Base-by-base conservation (phyloP, 345 rosid species). In the Rhodamnia rubescens region DNA sequence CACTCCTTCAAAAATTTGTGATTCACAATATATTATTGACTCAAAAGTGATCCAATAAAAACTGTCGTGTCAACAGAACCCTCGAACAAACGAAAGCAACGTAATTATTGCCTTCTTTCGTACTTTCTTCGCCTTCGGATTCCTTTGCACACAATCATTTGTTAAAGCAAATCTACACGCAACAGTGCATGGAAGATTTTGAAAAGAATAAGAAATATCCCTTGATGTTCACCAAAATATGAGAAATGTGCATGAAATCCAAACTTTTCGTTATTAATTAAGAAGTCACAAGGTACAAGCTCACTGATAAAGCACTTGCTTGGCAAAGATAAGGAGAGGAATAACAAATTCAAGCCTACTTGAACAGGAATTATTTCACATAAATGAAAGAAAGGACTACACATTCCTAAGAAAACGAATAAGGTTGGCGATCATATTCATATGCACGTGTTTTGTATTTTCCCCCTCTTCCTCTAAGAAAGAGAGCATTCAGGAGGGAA, bases 401-500 rank as follows among this genome's bases (percentile, higher is more conserved):
- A 3, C 15, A 36, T 64, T 7, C 44, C 47, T 69, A 32, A 69
- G 47, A 32, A 32, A 69, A 32, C 47, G 47, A 5, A 18, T 32
- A 32, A 20, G 42, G 47, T 69, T 32, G 78, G 12, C 2, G 78
- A 32, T 69, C 78, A 36, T 69, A 69, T 36, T 69, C 78, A 36
- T 69, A 69, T 36, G 78, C 78, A 69, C 32, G 78, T 18, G 24
- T 22, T 4, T 36, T 69, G n/a, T n/a, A n/a, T n/a, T n/a, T n/a
- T n/a, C n/a, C n/a, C n/a, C n/a, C 18, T 44, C 78, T 69, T 36
- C 78, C 40, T 69, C 47, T 69, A 69, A 52, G 83, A 36, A 69
- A 69, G 27, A 36, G 58, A 51, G 88, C 94, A 92, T 84, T 91
- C 93, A 4, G 88, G 86, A 5, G 94, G 94, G 82, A 91, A 86